Conservation (phyloP, 371 early-diverging fungal genomes). For the Mortierella sp. region DNA sequence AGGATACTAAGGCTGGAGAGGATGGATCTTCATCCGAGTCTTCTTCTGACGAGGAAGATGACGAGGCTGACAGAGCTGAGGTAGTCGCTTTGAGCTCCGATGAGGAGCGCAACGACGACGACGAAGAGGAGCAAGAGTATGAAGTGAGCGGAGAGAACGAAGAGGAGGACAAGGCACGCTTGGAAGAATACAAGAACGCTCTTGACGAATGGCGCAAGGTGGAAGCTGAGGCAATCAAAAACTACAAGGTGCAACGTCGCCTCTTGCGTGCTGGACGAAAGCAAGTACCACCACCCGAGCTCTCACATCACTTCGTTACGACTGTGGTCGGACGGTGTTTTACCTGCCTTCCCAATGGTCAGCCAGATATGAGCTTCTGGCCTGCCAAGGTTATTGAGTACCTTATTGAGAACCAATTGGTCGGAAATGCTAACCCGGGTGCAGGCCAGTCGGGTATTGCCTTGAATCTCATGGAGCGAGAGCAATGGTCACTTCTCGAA, state of each 20-base stretch:
- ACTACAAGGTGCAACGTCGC: conserved; percentile 33
- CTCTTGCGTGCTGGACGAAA: conserved; percentile 32
- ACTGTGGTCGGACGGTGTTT: conserved; percentile 61
- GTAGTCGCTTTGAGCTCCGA: conserved; percentile 22
- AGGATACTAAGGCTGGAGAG: conserved; percentile 7
- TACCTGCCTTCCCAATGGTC: conserved; percentile 37
- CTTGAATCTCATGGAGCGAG: conserved; percentile 62
- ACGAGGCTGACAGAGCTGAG: conserved; percentile 11
- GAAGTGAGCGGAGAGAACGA: conserved; percentile 27
- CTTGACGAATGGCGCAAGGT: conserved; percentile 32
- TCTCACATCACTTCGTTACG: conserved; percentile 67
- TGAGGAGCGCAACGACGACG: conserved; percentile 33
- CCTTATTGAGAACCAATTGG: conserved; percentile 61
- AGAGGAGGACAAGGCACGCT: conserved; percentile 19
- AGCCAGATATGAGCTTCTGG: conserved; percentile 63
- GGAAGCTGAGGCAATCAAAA: conserved; percentile 25
- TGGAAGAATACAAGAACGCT: conserved; percentile 27
- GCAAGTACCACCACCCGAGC: conserved; percentile 44
- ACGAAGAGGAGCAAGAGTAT: conserved; percentile 42
- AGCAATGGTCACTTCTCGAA: conserved; percentile 67
- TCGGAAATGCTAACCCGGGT: conserved; percentile 61
- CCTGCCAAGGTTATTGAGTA: conserved; percentile 65
- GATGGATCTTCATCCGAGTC: conserved; percentile 45
- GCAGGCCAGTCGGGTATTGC: conserved; percentile 66
- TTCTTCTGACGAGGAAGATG: conserved; percentile 48